Evolutionary conservation across 257 asterid species (phyloP).

Genomic region (Asclepias syriaca): DNA sequence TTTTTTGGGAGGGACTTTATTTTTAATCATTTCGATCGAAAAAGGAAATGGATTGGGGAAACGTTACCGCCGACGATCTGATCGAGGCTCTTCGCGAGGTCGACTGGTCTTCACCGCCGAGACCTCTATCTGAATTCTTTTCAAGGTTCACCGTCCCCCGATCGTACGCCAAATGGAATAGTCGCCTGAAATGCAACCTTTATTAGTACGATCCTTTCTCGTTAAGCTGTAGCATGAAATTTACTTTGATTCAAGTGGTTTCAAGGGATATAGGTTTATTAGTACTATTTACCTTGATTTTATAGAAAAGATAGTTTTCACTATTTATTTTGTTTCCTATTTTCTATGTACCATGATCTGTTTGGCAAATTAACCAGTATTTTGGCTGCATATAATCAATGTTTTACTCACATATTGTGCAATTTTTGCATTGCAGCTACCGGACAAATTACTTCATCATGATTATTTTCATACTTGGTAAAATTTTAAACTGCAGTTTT

Average conservation of each 20-base stretch:
- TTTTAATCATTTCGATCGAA: neutral
- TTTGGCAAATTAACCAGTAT: neutral
- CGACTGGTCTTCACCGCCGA: constrained; percentile 95
- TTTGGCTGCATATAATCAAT: neutral
- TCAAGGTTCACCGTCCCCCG: constrained; percentile 82
- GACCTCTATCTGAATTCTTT: constrained; percentile 73
- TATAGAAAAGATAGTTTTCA: neutral
- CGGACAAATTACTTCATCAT: constrained; percentile 88
- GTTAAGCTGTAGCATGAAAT: neutral
- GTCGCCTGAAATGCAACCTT: constrained; percentile 98
- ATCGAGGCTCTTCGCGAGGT: constrained; percentile 89
- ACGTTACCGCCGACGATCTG: constrained; percentile 86
- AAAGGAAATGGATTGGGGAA: constrained; percentile 79
- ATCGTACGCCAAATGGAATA: constrained; percentile 78
- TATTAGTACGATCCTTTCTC: constrained; percentile 52
- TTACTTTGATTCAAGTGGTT: neutral
- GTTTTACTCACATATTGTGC: neutral
- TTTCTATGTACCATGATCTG: neutral
- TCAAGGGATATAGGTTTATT: neutral
- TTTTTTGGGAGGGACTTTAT: neutral
- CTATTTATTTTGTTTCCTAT: neutral
- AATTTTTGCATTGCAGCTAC: constrained; percentile 50
- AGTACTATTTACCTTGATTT: neutral
- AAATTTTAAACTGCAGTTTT: constrained; percentile 18
- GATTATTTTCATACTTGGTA: constrained; percentile 81